Base-by-base conservation (phyloP, 306 rosid genomes). In the Hippophae gyantsensis region DNA sequence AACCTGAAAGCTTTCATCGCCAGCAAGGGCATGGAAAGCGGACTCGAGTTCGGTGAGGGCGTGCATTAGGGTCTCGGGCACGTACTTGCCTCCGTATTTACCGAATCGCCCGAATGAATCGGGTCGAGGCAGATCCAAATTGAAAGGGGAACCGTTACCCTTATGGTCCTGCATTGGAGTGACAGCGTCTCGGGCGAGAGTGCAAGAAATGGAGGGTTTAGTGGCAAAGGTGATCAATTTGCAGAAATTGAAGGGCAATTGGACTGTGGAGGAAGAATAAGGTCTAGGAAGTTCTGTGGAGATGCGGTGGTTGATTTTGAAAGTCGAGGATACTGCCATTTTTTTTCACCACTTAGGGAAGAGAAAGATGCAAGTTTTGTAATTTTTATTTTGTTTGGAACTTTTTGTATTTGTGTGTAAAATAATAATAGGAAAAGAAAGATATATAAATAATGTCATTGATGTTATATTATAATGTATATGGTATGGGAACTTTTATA, bases 21-120 rank as follows among this genome's bases (percentile, higher is more conserved):
- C 63, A 3, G 94, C 63, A 55, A 93, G 97, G 58, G 83, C 27
- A 66, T 70, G 64, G 46, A 93, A 93, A 1, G 99, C 87, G 40
- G 85, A 52, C 66, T 88, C 97, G 54, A 93, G 99, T 75, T 88
- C 86, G 27, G 90, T 6, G 62, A 88, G 97, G 0, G 97, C 99
- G 18, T 86, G 60, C 96, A 92, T 92, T 25, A 92, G 75, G 52
- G 99, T 92, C 45, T 92, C 99, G 27, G 99, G 99, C 23, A 92
- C 99, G 53, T 92, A 92, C 51, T 92, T 92, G 2, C 99, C 99
- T 2, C 99, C 99, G 59, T 80, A 92, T 52, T 72, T 82, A 0
- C 99, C 99, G 64, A 83, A 92, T 25, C 96, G 81, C 0, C 99
- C 99, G 53, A 88, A 83, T 0, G 96, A 78, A 84, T 92, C 99